A percentile compares a stretch with the other conserved stretches of the same genome.
These are phyloP conservation scores for Tuber calosporum DNA, from an alignment of 495 filamentous ascomycete genomes.

Conservation along the genomic window DNA sequence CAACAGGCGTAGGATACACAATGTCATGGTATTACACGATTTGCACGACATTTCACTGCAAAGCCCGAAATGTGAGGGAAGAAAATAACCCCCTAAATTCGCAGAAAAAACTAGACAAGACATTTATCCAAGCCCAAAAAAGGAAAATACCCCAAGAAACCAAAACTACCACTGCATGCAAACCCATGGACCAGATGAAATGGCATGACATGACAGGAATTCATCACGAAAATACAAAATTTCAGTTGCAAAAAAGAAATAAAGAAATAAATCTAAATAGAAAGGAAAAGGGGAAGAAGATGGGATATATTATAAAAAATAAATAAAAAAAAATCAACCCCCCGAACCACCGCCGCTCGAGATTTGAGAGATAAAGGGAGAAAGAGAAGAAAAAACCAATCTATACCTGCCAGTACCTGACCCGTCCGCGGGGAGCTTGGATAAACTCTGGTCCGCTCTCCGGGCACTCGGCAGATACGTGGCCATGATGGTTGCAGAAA, in stretches of 20 bases:
- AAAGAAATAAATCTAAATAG: not conserved
- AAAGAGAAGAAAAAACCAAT: too few species aligned
- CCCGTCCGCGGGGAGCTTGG: not conserved
- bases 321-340: not conserved
- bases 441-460: not conserved
- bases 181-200: not conserved
- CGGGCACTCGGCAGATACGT: not conserved
- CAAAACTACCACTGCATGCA: not conserved
- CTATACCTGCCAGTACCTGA: not conserved
- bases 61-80: not conserved
- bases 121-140: not conserved
- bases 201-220: not conserved
- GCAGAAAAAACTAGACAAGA: not conserved
- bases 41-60: not conserved
- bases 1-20: too few species aligned
- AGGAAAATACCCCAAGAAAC: not conserved
- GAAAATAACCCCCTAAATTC: not conserved
- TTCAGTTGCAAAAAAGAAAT: not conserved
- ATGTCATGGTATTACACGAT: not conserved
- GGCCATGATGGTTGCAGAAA: not conserved
- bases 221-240: not conserved
- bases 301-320: not conserved
- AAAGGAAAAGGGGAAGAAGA: conserved; percentile 9
- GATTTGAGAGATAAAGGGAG: not conserved
- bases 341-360: too few species aligned